Base-by-base conservation (phyloP, 352 stramenopile genomes). In the Globisporangium emineosum region DNA sequence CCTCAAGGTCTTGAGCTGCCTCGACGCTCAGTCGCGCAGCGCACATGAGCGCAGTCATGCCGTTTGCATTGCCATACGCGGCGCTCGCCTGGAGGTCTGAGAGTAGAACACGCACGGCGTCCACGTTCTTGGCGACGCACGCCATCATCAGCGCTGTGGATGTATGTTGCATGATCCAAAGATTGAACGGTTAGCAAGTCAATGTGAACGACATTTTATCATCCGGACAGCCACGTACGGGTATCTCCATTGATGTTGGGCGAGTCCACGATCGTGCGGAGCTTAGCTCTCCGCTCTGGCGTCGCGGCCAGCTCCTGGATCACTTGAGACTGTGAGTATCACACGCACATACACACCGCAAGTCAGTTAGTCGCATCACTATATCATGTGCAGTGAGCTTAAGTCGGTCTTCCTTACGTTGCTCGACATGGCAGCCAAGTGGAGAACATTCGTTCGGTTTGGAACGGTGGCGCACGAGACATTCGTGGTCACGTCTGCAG, bases 111-210 rank as follows among this genome's bases (percentile, higher is more conserved):
- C 73, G 62, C 51, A 76, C 85, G 3, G 77, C 83, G 5, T 53
- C 67, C 7, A 76, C 72, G 54, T 90, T 88, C 70, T 95, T 95
- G 13, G 80, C 80, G 35, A 92, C 86, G 27, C 87, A 90, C 25
- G 87, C 87, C 76, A 95, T 90, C 87, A 95, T 95, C 13, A 95
- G 68, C 30, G 87, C 87, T 95, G 56, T 4, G 9, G 15, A 5
- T 33, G 2, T n/a, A 3, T 25, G 2, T 15, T 37, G 29, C 15
- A 55, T 21, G 12, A 56, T 21, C 15, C 17, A 47, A 19, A 8
- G 5, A 56, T 7, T 30, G 6, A 21, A 32, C 15, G 29, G 21
- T n/a, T 62, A 17, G 32, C 49, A 21, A 21, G 21, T 9, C 47
- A 2, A 21, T 23, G 27, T 62, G 15, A 25, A 33, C 29, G 9